Evolutionary conservation across 1,284 basidiomycete genomes (phyloP).

Genomic region (Tetrapyrgos nigripes): DNA sequence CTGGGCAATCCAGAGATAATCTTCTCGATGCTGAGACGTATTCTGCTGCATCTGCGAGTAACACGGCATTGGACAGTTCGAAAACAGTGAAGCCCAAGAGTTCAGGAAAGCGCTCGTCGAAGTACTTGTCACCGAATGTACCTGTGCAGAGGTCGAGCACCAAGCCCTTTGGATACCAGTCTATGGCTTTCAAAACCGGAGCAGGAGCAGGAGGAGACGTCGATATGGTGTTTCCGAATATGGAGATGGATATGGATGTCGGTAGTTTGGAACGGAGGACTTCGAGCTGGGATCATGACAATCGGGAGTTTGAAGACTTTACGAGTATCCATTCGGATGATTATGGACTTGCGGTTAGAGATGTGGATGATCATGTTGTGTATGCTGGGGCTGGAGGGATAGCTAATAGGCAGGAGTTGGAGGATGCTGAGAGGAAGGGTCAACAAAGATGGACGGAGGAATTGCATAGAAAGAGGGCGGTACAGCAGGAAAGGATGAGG

Average conservation of each 20-base stretch:
- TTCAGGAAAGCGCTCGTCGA: too few species aligned
- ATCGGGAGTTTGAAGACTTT: slow-evolving; percentile 54
- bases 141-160: not conserved
- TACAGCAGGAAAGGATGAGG: not conserved
- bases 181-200: not conserved
- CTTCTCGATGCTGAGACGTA: slow-evolving; percentile 24
- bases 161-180: not conserved
- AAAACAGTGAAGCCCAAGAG: too few species aligned
- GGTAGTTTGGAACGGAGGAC: slow-evolving; percentile 54
- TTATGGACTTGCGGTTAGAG: slow-evolving; percentile 25
- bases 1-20: not conserved
- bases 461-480: not conserved
- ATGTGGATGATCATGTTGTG: slow-evolving; percentile 55
- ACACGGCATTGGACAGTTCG: not conserved
- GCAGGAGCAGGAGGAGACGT: not conserved
- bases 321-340: slow-evolving; percentile 60
- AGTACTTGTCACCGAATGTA: not conserved
- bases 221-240: not conserved
- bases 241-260: not conserved
- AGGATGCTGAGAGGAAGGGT: not conserved
- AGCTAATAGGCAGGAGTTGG: slow-evolving; percentile 40
- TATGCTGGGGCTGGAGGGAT: slow-evolving; percentile 61
- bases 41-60: slow-evolving; percentile 18
- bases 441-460: not conserved
- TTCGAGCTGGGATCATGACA: slow-evolving; percentile 63